Evolutionary conservation across 345 rosid species (phyloP), one percentile per base, ranked within the genome.

Genomic region (Carallia brachiata): DNA sequence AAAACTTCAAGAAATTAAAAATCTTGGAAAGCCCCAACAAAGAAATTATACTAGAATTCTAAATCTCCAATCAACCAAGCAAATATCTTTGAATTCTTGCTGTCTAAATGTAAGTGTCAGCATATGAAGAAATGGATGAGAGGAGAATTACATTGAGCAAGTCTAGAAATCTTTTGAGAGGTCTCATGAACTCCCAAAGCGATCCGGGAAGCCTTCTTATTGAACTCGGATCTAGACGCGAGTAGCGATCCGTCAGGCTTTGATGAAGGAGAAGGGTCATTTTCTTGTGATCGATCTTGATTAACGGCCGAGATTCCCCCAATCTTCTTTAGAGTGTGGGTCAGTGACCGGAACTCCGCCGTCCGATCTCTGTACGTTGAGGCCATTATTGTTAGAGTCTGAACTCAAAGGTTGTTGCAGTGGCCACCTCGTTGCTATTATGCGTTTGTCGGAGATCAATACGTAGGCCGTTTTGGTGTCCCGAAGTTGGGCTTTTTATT

Each of bases 161-260:
- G 92, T 68, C 95, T 80, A 4, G 80, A 69, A 48, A 89, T 89
- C 80, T 93, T 93, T 66, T 81, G 85, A 52, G 90, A 87, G 70
- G 94, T 83, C 76, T 93, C 98, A 23, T 87, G 75, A 74, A 87
- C 82, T 47, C 87, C 87, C 40, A 81, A 67, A 6, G 88, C 90
- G 74, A 84, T 90, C 54, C 73, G 74, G 4, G 95, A 87, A 75
- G 97, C 93, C 71, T 83, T 90, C 61, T 81, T 85, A 73, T 94
- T 88, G 86, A 91, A 94, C 62, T 94, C 89, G 58, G 98, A 89
- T 91, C 89, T 79, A 57, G 81, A 82, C 55, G 91, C 82, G 40
- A 67, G 81, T 8, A 75, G 70, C 52, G 83, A 40, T 13, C 56
- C 3, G 13, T 54, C 76, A 32, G 79, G 69, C 53, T 74, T 81